Percentiles rank a stretch among this genome's conserved stretches.
Conservation (phyloP, 495 filamentous ascomycete species). For the Aspergillus nanangensis region DNA sequence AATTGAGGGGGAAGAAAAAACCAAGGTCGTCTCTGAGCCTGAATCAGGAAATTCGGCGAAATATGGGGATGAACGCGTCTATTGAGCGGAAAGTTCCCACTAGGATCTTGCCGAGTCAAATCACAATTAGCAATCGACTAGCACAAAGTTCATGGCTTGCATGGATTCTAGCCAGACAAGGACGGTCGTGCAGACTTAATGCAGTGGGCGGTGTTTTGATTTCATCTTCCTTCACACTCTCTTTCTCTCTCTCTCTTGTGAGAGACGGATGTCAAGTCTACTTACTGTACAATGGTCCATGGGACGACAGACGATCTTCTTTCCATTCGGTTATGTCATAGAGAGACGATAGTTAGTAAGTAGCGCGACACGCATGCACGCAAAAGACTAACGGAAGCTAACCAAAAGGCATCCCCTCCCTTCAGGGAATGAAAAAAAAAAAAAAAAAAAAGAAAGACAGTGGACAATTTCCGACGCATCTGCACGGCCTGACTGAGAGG, state of each 20-base stretch:
- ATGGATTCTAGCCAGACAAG: constrained; percentile 7
- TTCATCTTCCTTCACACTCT: not conserved
- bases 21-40: constrained; percentile 7
- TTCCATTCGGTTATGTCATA: too few species aligned
- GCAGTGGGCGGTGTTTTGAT: not conserved
- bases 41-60: constrained; percentile 4
- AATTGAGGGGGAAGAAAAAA: constrained; percentile 1
- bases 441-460: too few species aligned
- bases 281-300: too few species aligned
- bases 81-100: constrained; percentile 11
- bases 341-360: too few species aligned
- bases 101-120: constrained; percentile 9
- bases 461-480: too few species aligned
- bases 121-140: constrained; percentile 5
- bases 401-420: too few species aligned
- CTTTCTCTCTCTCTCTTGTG: not conserved
- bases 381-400: too few species aligned
- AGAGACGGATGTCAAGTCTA: too few species aligned
- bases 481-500: too few species aligned
- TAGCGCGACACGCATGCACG: too few species aligned
- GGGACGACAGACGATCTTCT: too few species aligned
- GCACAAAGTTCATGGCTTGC: constrained; percentile 16
- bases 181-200: constrained; percentile 1
- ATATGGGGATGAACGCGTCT: constrained; percentile 7
- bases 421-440: too few species aligned